Evolutionary conservation across 1,284 basidiomycete genomes (phyloP).

Genomic region (Phenoliferia sp.): DNA sequence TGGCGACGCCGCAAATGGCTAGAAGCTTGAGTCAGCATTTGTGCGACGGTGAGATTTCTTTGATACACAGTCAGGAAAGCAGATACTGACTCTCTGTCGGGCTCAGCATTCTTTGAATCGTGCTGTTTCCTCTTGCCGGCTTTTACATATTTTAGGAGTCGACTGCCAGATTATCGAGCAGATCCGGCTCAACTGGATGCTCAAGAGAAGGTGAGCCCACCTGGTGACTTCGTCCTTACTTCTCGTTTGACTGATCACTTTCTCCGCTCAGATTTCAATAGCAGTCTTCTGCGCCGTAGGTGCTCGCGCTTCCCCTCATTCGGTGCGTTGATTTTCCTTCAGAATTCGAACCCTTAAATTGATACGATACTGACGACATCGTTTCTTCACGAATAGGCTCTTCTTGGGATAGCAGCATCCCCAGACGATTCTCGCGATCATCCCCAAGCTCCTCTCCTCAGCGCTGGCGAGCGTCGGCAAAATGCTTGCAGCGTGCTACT

Average conservation of each 20-base stretch:
- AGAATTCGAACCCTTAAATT: background rate
- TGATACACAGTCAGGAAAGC: no score
- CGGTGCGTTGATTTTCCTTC: background rate
- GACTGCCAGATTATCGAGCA: background rate
- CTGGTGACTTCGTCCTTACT: background rate
- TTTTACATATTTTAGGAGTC: background rate
- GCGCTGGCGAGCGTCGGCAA: conserved; percentile 7
- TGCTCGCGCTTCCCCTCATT: conserved; percentile 19
- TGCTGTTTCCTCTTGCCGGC: conserved; percentile 24
- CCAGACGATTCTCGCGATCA: background rate
- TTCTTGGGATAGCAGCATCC: conserved; percentile 2
- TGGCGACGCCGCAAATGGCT: conserved; percentile 17
- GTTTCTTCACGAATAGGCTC: conserved; percentile 1
- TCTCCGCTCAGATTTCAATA: conserved; percentile 1
- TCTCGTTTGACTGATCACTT: background rate
- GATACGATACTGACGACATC: background rate
- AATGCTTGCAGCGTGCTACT: conserved; percentile 1
- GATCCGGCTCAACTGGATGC: background rate
- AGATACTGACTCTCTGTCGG: no score
- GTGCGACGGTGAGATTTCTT: conserved; percentile 1
- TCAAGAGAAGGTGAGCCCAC: background rate
- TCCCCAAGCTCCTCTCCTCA: conserved; percentile 1
- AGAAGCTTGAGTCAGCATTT: conserved; percentile 10
- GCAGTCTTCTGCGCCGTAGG: conserved; percentile 23
- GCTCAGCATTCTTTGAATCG: conserved; percentile 25